These are phyloP conservation scores for Pseudonitzschia delicatissima DNA, from an alignment of 108 stramenopile genomes.

Conservation along the genomic window DNA sequence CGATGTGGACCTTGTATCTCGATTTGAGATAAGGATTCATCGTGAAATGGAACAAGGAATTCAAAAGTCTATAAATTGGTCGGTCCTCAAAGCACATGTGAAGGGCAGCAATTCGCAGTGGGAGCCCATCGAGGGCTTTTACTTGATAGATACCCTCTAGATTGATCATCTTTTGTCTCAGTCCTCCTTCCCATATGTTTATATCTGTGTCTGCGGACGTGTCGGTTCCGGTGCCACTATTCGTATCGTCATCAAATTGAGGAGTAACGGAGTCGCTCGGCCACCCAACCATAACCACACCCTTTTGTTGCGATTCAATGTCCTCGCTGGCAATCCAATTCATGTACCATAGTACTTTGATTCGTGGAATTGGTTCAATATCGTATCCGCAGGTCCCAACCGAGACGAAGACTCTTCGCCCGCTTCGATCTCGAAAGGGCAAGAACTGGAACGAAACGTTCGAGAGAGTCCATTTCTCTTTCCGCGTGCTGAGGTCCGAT, in stretches of 20 bases:
- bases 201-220: neutral
- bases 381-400: constrained; percentile 4
- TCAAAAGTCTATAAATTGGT: neutral
- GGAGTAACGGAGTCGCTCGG: neutral
- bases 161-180: neutral
- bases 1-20: neutral
- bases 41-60: neutral
- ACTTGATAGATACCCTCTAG: neutral
- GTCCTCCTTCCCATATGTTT: neutral
- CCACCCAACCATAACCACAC: neutral
- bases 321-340: neutral
- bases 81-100: neutral
- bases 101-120: neutral
- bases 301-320: constrained; percentile 2
- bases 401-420: neutral
- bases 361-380: neutral
- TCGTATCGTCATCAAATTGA: neutral
- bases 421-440: constrained; percentile 4
- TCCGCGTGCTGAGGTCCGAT: neutral
- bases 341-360: neutral
- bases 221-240: neutral
- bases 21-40: neutral
- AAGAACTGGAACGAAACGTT: neutral
- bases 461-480: neutral
- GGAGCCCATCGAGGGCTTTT: neutral